phyloP scores from a whole-genome alignment of 169 alveolate species.

The Plasmodium relictum region DNA sequence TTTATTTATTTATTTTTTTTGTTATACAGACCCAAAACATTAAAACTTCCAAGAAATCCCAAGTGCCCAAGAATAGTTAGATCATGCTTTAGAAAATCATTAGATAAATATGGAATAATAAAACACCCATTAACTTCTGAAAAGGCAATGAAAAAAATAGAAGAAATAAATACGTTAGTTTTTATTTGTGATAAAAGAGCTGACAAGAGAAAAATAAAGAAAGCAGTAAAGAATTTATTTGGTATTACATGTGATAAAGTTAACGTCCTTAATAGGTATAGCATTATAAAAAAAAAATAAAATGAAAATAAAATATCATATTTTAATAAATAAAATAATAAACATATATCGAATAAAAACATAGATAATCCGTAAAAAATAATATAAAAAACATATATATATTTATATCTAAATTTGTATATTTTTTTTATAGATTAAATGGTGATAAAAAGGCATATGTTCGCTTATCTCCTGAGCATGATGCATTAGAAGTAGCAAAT shows the following conservation, averaged over 20 bases:
- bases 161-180: slow-evolving; percentile 98
- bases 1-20: not conserved
- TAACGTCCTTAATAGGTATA: slow-evolving; percentile 94
- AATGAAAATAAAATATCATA: not conserved
- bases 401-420: not conserved
- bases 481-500: slow-evolving; percentile 98
- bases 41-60: slow-evolving; percentile 91
- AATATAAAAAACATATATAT: not conserved
- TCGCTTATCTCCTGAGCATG: slow-evolving; percentile 95
- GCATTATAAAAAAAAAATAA: not conserved
- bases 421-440: slow-evolving; percentile 89
- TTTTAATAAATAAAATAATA: too few relatives aligned
- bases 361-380: too few relatives aligned
- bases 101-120: slow-evolving; percentile 94
- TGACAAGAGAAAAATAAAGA: slow-evolving; percentile 95
- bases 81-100: slow-evolving; percentile 86
- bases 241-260: slow-evolving; percentile 94
- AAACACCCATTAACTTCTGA: slow-evolving; percentile 98
- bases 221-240: slow-evolving; percentile 95
- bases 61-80: slow-evolving; percentile 87
- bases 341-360: too few relatives aligned
- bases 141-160: slow-evolving; percentile 98
- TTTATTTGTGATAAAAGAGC: slow-evolving; percentile 94
- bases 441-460: slow-evolving; percentile 99
- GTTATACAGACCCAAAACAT: slow-evolving; percentile 82